phyloP scores from a whole-genome alignment of 306 rosid genomes.

The Hippophae rhamnoides region DNA sequence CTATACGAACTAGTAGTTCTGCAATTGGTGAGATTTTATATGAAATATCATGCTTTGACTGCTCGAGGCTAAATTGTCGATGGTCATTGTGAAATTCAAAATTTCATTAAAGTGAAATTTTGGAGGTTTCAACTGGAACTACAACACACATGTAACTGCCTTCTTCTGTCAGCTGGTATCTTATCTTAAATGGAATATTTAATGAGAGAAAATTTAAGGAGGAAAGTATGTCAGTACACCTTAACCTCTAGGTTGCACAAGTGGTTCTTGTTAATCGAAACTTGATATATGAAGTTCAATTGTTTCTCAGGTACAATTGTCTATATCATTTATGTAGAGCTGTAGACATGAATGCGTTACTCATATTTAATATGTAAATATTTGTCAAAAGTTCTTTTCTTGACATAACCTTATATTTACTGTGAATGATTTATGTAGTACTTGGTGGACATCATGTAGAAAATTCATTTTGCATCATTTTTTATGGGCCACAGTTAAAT shows the following conservation, averaged over 20 bases:
- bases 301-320: background rate
- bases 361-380: no score
- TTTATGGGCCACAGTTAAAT: no score
- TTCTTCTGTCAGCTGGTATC: background rate
- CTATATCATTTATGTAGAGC: background rate
- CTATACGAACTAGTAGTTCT: background rate
- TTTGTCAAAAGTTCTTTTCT: background rate
- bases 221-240: no score
- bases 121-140: background rate
- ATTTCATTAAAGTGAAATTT: background rate
- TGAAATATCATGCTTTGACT: background rate
- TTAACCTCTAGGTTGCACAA: no score
- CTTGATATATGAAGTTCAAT: no score
- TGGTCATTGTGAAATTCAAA: background rate
- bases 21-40: background rate
- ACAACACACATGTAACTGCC: background rate
- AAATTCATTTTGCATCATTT: no score
- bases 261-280: no score
- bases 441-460: no score
- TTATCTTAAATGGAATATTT: background rate
- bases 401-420: background rate
- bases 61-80: background rate
- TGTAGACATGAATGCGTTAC: background rate
- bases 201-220: no score
- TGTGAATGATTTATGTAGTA: no score